Evolutionary conservation across 2,329 filamentous ascomycete species (phyloP), one percentile per base, ranked within the genome.

Genomic region (Aspergillus calidoustus): DNA sequence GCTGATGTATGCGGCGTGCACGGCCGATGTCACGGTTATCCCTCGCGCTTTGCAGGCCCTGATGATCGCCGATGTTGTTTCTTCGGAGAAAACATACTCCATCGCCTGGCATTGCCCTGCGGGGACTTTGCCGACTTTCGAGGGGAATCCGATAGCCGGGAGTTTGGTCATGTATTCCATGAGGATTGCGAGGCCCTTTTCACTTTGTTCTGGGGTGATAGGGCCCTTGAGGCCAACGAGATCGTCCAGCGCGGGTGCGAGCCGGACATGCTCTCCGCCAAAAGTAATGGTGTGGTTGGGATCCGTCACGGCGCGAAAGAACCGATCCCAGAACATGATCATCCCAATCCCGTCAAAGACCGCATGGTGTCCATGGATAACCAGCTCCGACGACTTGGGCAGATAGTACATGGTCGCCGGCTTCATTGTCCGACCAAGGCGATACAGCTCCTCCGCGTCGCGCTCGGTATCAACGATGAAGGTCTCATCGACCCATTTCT

Each of bases 381-480:
- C 48, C 3, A 61, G 28, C 22, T 61, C 48, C 2, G 53, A 57
- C 17, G 59, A 53, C 15, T 34, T 25, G 4, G 59, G 59, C 2
- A 61, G 34, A 4, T 53, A 61, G 53, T 61, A 57, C 11, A 61
- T 48, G 3, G 53, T 61, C 11, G 54, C 19, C 5, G 48, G 59
- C 7, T 28, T 56, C 15, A 53, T 41, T 1, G 23, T 11, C 23
- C 30, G 13, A 13, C 19, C 34, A 1, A 30, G 25, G 4, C 11
- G 47, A n/a, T 53, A 47, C 7, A 61, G 38, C 8, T 57, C 54
- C 1, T 61, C 59, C 1, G 23, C 53, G 4, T 48, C 19, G n/a
- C 15, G 17, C 6, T 6, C 4, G 23, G 4, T 4, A 15, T 46
- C 38, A 7, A 55, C 22, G 8, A 55, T 47, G 17, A 55, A 55